A percentile compares a stretch with the other conserved stretches of the same genome.
Evolutionary conservation across 139 green algal species (phyloP).

Genomic region (Coelastrella sp.): DNA sequence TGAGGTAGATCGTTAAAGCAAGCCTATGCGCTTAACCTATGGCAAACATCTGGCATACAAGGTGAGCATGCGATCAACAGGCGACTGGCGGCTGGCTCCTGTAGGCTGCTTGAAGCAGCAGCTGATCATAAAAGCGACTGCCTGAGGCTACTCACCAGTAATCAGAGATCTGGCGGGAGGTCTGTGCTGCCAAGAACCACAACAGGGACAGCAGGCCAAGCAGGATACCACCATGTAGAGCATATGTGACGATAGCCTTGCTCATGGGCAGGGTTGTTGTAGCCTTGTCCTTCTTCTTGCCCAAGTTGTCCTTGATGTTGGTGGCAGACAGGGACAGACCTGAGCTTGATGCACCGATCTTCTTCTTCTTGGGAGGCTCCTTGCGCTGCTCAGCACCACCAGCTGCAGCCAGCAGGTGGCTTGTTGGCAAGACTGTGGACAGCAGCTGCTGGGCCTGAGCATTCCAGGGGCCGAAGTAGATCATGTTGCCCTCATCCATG

Average conservation of each 20-base stretch:
- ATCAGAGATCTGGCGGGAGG: slow-evolving; percentile 62
- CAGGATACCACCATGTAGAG: slow-evolving; percentile 17
- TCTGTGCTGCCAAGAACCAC: slow-evolving; percentile 66
- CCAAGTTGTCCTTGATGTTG: slow-evolving; percentile 47
- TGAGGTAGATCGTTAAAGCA: no score
- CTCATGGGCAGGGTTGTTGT: slow-evolving; percentile 47
- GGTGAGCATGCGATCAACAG: no score
- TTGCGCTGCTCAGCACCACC: slow-evolving; percentile 58
- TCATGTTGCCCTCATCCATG: slow-evolving; percentile 64
- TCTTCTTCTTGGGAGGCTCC: slow-evolving; percentile 48
- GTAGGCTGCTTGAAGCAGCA: no score
- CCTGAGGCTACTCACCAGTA: slow-evolving; percentile 37
- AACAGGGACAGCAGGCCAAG: slow-evolving; percentile 56
- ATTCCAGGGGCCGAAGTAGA: slow-evolving; percentile 75
- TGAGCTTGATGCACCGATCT: neutral
- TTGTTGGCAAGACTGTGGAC: slow-evolving; percentile 59
- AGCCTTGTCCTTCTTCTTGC: slow-evolving; percentile 39
- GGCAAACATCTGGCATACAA: no score
- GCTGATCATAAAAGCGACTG: no score
- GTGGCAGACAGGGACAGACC: slow-evolving; percentile 52
- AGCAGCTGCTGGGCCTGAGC: slow-evolving; percentile 55
- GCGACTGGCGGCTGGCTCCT: no score
- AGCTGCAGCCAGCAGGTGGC: slow-evolving; percentile 64
- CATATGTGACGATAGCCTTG: slow-evolving; percentile 38
- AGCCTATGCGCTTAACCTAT: no score